Percentiles rank a stretch among this genome's conserved stretches.
phyloP scores from a whole-genome alignment of 2,329 filamentous ascomycete species.

The Apiospora kogelbergensis region DNA sequence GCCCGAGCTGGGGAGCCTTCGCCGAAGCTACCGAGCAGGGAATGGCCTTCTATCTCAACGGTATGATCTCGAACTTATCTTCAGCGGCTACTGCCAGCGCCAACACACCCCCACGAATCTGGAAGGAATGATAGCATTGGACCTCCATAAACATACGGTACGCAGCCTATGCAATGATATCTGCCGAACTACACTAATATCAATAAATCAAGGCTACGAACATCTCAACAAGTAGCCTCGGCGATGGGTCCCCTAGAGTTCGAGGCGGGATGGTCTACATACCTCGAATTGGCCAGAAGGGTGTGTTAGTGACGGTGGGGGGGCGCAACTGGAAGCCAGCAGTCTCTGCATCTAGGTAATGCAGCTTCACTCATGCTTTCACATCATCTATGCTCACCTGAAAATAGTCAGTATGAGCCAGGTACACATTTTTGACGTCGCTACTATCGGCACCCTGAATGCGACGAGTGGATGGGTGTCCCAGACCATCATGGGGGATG shows the following conservation, averaged over 20 bases:
- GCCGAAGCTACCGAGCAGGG: constrained; percentile 10
- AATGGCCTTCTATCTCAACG: constrained; percentile 22
- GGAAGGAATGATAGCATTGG: constrained; percentile 39
- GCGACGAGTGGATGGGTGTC: constrained; percentile 40
- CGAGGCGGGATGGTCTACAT: constrained; percentile 39
- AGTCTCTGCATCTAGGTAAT: constrained; percentile 14
- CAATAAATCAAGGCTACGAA: constrained; percentile 28
- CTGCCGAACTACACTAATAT: background rate
- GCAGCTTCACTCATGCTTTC: background rate
- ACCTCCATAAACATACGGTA: constrained; percentile 31
- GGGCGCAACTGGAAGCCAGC: constrained; percentile 27
- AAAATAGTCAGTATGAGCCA: constrained; percentile 25
- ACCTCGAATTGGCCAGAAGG: constrained; percentile 32
- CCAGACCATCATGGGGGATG: constrained; percentile 40
- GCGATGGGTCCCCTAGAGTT: constrained; percentile 30
- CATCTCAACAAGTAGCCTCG: constrained; percentile 34
- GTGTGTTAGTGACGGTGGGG: constrained; percentile 39
- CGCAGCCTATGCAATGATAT: no score
- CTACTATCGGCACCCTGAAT: constrained; percentile 26
- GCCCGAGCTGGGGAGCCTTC: constrained; percentile 14
- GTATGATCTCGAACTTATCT: constrained; percentile 17
- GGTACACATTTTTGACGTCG: constrained; percentile 41
- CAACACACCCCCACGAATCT: constrained; percentile 19
- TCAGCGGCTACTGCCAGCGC: background rate
- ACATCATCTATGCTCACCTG: background rate